These are phyloP conservation scores for Cryptosporidium sp. DNA, from an alignment of 169 alveolate genomes.

Conservation along the genomic window DNA sequence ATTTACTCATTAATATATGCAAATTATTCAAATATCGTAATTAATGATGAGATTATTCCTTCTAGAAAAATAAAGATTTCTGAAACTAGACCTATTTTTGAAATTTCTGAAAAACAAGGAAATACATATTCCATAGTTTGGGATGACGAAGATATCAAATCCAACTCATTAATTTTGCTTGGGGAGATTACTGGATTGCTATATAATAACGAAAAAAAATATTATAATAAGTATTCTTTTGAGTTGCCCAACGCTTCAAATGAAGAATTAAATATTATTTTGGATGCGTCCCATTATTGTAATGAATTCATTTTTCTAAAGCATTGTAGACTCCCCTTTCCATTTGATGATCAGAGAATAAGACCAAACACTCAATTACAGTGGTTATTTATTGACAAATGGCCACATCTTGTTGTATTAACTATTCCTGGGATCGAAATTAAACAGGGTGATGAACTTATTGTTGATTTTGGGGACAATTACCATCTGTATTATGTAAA, in stretches of 20 bases:
- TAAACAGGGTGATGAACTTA: constrained; percentile 58
- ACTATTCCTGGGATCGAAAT: constrained; percentile 68
- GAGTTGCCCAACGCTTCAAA: constrained; percentile 39
- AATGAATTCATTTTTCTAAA: constrained; percentile 62
- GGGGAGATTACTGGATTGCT: constrained; percentile 64
- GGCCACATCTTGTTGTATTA: constrained; percentile 73
- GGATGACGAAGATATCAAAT: constrained; percentile 38
- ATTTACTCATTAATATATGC: constrained; percentile 41
- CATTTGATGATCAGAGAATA: constrained; percentile 40
- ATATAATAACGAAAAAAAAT: neutral
- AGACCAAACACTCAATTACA: constrained; percentile 63
- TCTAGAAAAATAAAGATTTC: constrained; percentile 5
- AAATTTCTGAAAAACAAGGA: constrained; percentile 1
- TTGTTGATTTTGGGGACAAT: constrained; percentile 51
- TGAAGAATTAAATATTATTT: neutral
- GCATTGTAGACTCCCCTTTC: constrained; percentile 55
- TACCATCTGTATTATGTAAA: constrained; percentile 6
- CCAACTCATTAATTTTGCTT: constrained; percentile 36
- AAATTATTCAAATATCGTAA: constrained; percentile 16
- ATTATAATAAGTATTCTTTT: neutral
- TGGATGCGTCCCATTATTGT: constrained; percentile 38
- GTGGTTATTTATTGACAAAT: constrained; percentile 60
- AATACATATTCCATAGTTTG: constrained; percentile 33
- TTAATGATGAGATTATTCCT: neutral
- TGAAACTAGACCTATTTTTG: constrained; percentile 29